Evolutionary conservation across 108 stramenopile genomes (phyloP).

Genomic region (Skeletonema grethae): DNA sequence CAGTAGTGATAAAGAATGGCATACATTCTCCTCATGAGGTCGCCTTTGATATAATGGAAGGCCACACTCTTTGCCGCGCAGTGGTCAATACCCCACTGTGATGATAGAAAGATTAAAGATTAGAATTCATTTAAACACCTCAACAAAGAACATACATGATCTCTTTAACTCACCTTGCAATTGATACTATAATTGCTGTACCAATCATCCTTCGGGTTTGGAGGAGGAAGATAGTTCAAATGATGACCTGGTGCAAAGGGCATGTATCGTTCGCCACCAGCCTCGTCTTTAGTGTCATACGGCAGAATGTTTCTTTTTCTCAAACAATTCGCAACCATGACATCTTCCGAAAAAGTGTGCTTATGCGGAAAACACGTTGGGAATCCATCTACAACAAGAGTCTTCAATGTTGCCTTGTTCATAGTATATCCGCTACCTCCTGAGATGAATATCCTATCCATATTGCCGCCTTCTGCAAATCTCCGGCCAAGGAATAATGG

Average conservation of each 20-base stretch:
- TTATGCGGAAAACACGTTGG: constrained; percentile 78
- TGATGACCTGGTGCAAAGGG: constrained; percentile 94
- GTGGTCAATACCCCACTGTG: constrained; percentile 82
- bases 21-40: constrained; percentile 74
- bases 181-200: constrained; percentile 88
- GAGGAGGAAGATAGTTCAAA: constrained; percentile 65
- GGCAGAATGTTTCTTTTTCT: constrained; percentile 68
- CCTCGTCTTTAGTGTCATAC: constrained; percentile 91
- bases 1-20: constrained; percentile 73
- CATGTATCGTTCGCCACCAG: constrained; percentile 92
- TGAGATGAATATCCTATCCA: constrained; percentile 88
- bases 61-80: constrained; percentile 87
- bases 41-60: constrained; percentile 92
- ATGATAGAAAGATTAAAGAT: neutral
- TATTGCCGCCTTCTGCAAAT: constrained; percentile 76
- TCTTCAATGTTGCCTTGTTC: constrained; percentile 90
- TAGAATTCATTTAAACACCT: no score
- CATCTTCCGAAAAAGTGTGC: constrained; percentile 91
- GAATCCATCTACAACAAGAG: constrained; percentile 71
- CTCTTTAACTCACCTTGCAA: constrained; percentile 41
- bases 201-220: constrained; percentile 75
- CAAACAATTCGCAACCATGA: constrained; percentile 83
- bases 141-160: neutral
- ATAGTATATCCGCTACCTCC: constrained; percentile 96
- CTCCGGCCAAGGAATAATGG: constrained; percentile 89